These are phyloP conservation scores for Tillandsia leiboldiana DNA, from an alignment of 176 grass and related monocot species.

Conservation along the genomic window DNA sequence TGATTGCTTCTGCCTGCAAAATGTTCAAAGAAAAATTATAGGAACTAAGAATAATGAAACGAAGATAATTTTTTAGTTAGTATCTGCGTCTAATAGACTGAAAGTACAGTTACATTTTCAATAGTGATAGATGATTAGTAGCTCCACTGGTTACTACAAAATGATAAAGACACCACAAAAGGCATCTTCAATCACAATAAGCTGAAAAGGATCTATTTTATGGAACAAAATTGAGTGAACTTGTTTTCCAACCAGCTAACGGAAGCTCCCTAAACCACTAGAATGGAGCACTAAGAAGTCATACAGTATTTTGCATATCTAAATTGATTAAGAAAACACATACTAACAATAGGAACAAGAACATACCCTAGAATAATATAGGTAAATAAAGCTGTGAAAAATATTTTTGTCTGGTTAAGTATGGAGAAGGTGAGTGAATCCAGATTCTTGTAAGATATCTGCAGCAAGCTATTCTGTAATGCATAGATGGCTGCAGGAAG, in stretches of 20 bases:
- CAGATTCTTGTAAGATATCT: conserved; percentile 97
- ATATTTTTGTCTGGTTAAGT: conserved; percentile 94
- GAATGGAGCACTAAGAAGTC: too few species aligned
- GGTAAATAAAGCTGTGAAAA: conserved; percentile 92
- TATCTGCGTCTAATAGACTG: not conserved
- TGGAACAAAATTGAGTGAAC: too few species aligned
- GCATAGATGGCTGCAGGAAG: conserved; percentile 95
- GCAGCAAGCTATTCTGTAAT: conserved; percentile 86
- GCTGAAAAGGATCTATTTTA: too few species aligned
- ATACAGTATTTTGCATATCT: conserved; percentile 10
- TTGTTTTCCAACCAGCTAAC: too few species aligned
- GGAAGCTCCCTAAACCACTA: too few species aligned
- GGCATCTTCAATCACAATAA: too few species aligned
- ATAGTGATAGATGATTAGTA: not conserved
- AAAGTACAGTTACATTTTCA: not conserved
- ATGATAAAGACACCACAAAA: too few species aligned
- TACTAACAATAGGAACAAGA: not conserved
- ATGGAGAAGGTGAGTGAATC: conserved; percentile 98
- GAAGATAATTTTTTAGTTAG: conserved; percentile 1
- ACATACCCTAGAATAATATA: conserved; percentile 88
- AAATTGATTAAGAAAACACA: conserved; percentile 10
- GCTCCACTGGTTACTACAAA: too few species aligned
- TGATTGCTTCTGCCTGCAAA: conserved; percentile 86
- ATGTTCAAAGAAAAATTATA: conserved; percentile 2
- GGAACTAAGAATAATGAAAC: conserved; percentile 5